A percentile compares a stretch with the other conserved stretches of the same genome.
Conservation (phyloP, 1,284 basidiomycete species). For the Pseudozyma hubeiensis region DNA sequence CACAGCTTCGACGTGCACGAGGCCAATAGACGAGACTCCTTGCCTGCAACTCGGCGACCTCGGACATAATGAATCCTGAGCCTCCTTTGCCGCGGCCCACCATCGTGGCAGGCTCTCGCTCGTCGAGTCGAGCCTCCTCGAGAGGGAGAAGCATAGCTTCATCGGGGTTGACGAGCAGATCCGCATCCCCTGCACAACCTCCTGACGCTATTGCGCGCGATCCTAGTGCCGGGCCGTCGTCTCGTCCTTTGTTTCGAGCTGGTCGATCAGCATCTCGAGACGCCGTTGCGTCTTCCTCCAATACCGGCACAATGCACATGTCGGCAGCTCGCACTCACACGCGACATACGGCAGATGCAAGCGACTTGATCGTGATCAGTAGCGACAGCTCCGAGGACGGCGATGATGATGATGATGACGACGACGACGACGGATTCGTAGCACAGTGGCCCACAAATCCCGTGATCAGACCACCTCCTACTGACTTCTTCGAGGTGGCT, state of each 20-base stretch:
- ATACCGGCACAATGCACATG: background rate
- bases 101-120: slow-evolving; percentile 26
- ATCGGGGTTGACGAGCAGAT: slow-evolving; percentile 20
- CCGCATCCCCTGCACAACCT: slow-evolving; percentile 14
- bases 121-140: slow-evolving; percentile 28
- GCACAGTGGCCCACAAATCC: slow-evolving; percentile 6
- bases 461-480: background rate
- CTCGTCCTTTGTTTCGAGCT: background rate
- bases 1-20: too few species aligned
- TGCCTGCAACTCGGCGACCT: background rate
- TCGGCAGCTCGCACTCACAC: background rate
- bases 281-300: slow-evolving; percentile 5
- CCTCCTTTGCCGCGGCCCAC: slow-evolving; percentile 37
- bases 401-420: slow-evolving; percentile 13
- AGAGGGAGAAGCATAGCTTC: slow-evolving; percentile 14
- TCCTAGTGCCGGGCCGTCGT: background rate
- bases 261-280: slow-evolving; percentile 12
- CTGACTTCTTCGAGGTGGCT: slow-evolving; percentile 33
- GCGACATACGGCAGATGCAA: background rate
- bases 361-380: slow-evolving; percentile 36
- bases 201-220: background rate
- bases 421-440: slow-evolving; percentile 6
- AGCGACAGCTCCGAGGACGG: slow-evolving; percentile 39
- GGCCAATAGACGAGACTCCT: background rate
- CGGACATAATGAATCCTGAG: slow-evolving; percentile 2